phyloP scores from a whole-genome alignment of 345 rosid species.

The Populus euphratica region DNA sequence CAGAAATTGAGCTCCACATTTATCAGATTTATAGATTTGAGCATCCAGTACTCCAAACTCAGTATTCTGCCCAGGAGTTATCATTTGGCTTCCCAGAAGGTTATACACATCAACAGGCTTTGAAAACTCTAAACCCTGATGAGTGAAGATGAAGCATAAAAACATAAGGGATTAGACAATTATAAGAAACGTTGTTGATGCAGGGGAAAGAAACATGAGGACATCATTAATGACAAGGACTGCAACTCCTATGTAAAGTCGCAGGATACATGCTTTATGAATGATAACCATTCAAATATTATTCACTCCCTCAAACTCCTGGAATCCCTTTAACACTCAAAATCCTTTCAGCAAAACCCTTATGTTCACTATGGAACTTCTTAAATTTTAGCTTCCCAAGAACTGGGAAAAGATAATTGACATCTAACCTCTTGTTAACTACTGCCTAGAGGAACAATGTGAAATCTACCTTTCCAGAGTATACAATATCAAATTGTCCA shows the following conservation, averaged over 20 bases:
- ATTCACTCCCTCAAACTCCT: neutral
- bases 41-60: constrained; percentile 28
- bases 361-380: neutral
- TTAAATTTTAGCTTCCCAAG: neutral
- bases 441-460: constrained; percentile 16
- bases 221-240: neutral
- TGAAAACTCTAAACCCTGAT: constrained; percentile 46
- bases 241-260: neutral
- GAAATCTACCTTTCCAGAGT: constrained; percentile 51
- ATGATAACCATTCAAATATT: neutral
- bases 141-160: neutral
- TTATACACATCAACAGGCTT: constrained; percentile 53
- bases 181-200: constrained; percentile 2
- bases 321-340: neutral
- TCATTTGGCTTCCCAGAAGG: constrained; percentile 40
- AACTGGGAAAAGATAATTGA: neutral
- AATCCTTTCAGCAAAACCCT: neutral
- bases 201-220: neutral
- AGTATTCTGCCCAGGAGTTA: constrained; percentile 22
- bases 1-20: constrained; percentile 23
- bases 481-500: constrained; percentile 67
- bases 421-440: neutral
- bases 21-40: constrained; percentile 31
- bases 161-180: constrained; percentile 6
- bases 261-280: neutral